phyloP scores from a whole-genome alignment of 2,329 filamentous ascomycete species.

The Penicillium sp. region DNA sequence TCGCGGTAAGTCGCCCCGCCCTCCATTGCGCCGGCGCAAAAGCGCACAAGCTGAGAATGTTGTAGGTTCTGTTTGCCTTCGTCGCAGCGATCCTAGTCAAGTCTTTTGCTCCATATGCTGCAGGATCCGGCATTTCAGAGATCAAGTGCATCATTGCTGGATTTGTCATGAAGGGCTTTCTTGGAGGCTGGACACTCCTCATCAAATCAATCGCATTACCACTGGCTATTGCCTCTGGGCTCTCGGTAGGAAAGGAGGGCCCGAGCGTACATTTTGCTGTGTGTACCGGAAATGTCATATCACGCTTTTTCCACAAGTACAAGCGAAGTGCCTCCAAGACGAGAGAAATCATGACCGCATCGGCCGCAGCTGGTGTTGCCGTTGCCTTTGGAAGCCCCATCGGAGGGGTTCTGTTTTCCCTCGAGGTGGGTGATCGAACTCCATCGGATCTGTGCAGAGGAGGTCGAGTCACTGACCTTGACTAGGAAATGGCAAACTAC shows the following conservation, averaged over 20 bases:
- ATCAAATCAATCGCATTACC: conserved; percentile 93
- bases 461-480: conserved; percentile 10
- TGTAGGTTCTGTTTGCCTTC: conserved; percentile 68
- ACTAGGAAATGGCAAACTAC: conserved; percentile 82
- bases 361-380: conserved; percentile 87
- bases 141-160: conserved; percentile 99
- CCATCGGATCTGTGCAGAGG: too few species aligned
- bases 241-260: conserved; percentile 94
- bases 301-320: conserved; percentile 87
- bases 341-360: conserved; percentile 88
- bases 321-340: conserved; percentile 87
- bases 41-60: conserved; percentile 1
- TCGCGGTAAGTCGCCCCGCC: conserved; percentile 55
- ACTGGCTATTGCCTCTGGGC: conserved; percentile 83
- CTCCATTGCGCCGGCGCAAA: background rate
- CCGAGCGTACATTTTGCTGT: conserved; percentile 99
- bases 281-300: conserved; percentile 95
- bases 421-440: conserved; percentile 52
- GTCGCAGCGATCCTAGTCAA: conserved; percentile 80
- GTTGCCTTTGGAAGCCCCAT: conserved; percentile 98
- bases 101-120: conserved; percentile 88
- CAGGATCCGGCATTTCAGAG: conserved; percentile 93
- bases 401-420: conserved; percentile 88
- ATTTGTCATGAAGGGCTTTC: conserved; percentile 98
- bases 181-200: conserved; percentile 81